Conservation (phyloP, 768 basidiomycete genomes). For the Mycena rosella region DNA sequence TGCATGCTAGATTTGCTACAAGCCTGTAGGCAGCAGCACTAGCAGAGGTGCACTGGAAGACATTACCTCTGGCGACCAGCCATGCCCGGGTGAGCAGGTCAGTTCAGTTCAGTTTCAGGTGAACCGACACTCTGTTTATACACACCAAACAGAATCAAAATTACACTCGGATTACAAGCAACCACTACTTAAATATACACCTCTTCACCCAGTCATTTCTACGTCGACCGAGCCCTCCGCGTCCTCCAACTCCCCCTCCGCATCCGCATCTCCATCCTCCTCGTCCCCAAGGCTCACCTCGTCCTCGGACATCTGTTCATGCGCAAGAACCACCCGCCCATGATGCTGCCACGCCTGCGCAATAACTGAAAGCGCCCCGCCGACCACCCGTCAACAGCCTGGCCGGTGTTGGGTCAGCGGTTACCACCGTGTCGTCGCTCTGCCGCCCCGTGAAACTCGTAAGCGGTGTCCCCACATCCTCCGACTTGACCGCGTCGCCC, state of each 20-base stretch:
- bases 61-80: conserved; percentile 32
- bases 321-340: neutral
- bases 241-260: conserved; percentile 50
- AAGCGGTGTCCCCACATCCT: conserved; percentile 65
- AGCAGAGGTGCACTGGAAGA: conserved; percentile 21
- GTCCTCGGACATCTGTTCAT: conserved; percentile 12
- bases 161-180: neutral
- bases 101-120: conserved; percentile 5
- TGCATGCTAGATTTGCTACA: conserved; percentile 71
- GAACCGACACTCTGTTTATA: conserved; percentile 10
- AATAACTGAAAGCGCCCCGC: conserved; percentile 33
- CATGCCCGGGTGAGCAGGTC: conserved; percentile 30
- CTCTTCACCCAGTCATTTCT: conserved; percentile 50
- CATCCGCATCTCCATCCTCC: conserved; percentile 46
- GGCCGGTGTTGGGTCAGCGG: conserved; percentile 46
- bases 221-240: conserved; percentile 50
- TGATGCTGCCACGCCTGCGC: conserved; percentile 19
- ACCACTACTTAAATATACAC: neutral
- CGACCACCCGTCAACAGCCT: conserved; percentile 21
- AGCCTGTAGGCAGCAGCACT: conserved; percentile 26
- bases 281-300: conserved; percentile 37
- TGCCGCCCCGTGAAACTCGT: conserved; percentile 63
- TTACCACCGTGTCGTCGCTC: conserved; percentile 70
- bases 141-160: too few species aligned
- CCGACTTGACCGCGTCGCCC: conserved; percentile 59